Evolutionary conservation across 345 rosid genomes (phyloP).

Genomic region (Eucalyptus brandiana): DNA sequence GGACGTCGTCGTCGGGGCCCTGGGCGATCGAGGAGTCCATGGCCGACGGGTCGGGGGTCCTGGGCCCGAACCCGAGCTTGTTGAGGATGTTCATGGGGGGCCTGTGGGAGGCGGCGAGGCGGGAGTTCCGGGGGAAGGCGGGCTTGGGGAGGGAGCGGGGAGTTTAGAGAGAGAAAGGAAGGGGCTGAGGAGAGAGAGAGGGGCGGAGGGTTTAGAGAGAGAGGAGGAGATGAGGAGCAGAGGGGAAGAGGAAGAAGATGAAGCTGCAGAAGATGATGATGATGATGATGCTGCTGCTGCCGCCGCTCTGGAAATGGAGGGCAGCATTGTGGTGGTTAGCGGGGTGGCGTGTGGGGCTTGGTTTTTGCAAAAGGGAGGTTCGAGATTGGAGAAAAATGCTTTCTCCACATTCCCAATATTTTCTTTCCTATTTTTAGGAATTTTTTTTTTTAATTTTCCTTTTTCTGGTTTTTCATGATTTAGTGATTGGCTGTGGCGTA

Average conservation of each 20-base stretch:
- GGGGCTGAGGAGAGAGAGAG: not conserved
- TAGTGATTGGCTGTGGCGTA: not conserved
- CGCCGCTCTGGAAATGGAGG: not conserved
- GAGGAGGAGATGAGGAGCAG: not conserved
- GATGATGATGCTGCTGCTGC: not conserved
- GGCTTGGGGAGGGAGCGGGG: not conserved
- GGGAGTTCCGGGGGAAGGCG: slow-evolving; percentile 1
- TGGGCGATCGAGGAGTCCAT: slow-evolving; percentile 62
- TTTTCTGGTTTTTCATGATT: not conserved
- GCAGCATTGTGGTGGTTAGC: not conserved
- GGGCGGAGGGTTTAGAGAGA: not conserved
- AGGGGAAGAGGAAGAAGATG: not conserved
- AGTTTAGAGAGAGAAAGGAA: not conserved
- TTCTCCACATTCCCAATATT: not conserved
- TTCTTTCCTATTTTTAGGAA: too few relatives aligned
- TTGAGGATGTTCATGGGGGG: slow-evolving; percentile 81
- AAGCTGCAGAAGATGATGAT: not conserved
- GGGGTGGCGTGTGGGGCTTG: not conserved
- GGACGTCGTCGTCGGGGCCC: slow-evolving; percentile 61
- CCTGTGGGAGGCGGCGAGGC: slow-evolving; percentile 3
- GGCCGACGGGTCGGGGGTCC: slow-evolving; percentile 24
- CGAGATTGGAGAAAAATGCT: not conserved
- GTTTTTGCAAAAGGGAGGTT: not conserved
- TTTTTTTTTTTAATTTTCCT: not conserved
- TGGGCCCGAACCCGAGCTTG: slow-evolving; percentile 66